Evolutionary conservation across 257 asterid species (phyloP).

Genomic region (Misopates orontium): DNA sequence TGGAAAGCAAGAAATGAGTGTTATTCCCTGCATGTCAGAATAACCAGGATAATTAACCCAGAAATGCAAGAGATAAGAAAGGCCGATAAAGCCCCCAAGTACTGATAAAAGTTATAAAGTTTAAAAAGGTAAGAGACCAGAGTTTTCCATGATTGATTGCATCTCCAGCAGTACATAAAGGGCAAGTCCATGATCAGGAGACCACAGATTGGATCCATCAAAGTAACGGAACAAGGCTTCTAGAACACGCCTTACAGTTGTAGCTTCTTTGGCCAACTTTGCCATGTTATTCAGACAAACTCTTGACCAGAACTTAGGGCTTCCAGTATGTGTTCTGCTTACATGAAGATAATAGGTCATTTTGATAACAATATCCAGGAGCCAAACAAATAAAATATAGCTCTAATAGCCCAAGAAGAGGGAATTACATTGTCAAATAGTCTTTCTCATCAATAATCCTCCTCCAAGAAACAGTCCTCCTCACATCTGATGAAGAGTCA

Average conservation of each 20-base stretch:
- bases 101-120: slow-evolving; percentile 19
- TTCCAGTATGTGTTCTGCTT: slow-evolving; percentile 65
- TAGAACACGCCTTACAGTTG: slow-evolving; percentile 71
- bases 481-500: slow-evolving; percentile 45
- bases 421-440: slow-evolving; percentile 48
- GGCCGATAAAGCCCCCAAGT: slow-evolving; percentile 13
- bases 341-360: slow-evolving; percentile 29
- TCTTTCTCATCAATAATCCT: slow-evolving; percentile 64
- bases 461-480: slow-evolving; percentile 64
- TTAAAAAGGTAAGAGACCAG: slow-evolving; percentile 43
- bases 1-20: slow-evolving; percentile 64
- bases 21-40: slow-evolving; percentile 53
- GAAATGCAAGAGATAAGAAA: slow-evolving; percentile 27
- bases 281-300: slow-evolving; percentile 81
- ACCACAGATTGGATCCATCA: slow-evolving; percentile 65
- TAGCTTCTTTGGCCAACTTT: slow-evolving; percentile 70
- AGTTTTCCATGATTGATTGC: slow-evolving; percentile 64
- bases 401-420: slow-evolving; percentile 30
- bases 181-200: slow-evolving; percentile 65
- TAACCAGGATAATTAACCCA: slow-evolving; percentile 29
- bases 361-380: slow-evolving; percentile 26
- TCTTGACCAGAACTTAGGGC: slow-evolving; percentile 68
- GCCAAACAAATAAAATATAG: slow-evolving; percentile 19
- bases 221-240: slow-evolving; percentile 74
- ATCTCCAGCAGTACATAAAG: slow-evolving; percentile 63